Conservation (phyloP, 2,329 filamentous ascomycete species). For the Nakataea oryzae region DNA sequence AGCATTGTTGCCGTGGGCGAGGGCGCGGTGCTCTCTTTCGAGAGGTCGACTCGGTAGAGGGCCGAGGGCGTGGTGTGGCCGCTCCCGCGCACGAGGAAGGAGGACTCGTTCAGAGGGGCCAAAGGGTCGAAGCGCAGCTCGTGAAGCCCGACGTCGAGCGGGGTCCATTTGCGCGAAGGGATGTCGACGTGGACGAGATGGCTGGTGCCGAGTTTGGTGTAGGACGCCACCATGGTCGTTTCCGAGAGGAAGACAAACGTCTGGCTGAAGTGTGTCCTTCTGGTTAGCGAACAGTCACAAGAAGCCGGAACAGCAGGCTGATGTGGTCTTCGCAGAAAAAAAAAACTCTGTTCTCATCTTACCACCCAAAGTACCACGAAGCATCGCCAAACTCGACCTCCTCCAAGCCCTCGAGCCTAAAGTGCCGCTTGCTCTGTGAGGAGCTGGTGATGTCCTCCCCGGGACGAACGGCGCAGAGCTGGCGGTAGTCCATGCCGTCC, state of each 20-base stretch:
- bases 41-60: slow-evolving; percentile 21
- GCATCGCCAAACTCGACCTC: slow-evolving; percentile 27
- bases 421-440: slow-evolving; percentile 8
- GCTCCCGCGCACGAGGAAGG: slow-evolving; percentile 26
- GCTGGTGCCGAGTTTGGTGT: slow-evolving; percentile 19
- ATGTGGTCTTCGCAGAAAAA: too few species aligned
- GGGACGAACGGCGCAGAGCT: slow-evolving; percentile 29
- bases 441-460: slow-evolving; percentile 7
- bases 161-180: slow-evolving; percentile 15
- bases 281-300: background rate
- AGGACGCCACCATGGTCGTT: slow-evolving; percentile 22
- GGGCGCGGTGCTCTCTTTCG: slow-evolving; percentile 17
- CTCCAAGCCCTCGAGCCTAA: slow-evolving; percentile 27
- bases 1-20: slow-evolving; percentile 15
- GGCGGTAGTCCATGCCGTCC: slow-evolving; percentile 27
- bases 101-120: slow-evolving; percentile 20
- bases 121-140: slow-evolving; percentile 23
- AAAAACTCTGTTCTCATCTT: slow-evolving; percentile 4
- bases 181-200: slow-evolving; percentile 28
- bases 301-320: background rate
- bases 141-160: slow-evolving; percentile 20
- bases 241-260: slow-evolving; percentile 27
- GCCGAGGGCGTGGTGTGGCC: slow-evolving; percentile 18
- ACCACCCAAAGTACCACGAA: slow-evolving; percentile 20
- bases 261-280: slow-evolving; percentile 16